Base-by-base conservation (phyloP, 1,139 yeast genomes). In the Yamadazyma conglobata region DNA sequence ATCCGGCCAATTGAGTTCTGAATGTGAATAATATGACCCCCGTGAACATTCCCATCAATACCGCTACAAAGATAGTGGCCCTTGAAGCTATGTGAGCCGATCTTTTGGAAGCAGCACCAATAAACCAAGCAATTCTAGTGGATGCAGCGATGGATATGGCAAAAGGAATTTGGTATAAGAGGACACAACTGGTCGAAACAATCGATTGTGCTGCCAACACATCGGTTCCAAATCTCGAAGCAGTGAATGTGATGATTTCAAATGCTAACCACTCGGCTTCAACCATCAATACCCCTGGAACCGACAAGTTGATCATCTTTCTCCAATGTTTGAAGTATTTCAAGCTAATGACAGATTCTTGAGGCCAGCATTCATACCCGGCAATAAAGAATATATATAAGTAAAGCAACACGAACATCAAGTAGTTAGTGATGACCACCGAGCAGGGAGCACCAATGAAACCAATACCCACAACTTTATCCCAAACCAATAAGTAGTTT, bases 361-460 rank as follows among this genome's bases (percentile, higher is more conserved):
- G 48, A 2, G 73, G 73, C 79, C 80, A 76, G 48, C 86, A 79
- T 46, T 77, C 64, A 39, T 62, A 56, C 2, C 83, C 83, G 35
- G 67, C 60, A 22, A 76, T 60, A 20, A 58, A 61, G 26, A 53
- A 54, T n/a, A 74, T 61, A 47, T 78, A 78, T 1, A 50, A 46
- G 22, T 64, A 51, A 18, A 79, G 52, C 46, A 67, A 44, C 15
- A 56, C 24, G 15, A 80, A 78, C 88, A 82, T 80, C 25, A 76
- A 41, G 74, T 84, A 79, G 51, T 82, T 77, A 16, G 85, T 79
- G 13, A 79, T 69, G 3, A 77, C 82, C 15, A 82, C 85, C 4
- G 88, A 75, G 20, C 79, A 62, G 18, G 93, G 89, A 6, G 91
- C 89, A 14, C 93, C 93, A 23, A 75, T 46, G 46, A 78, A 82